Base-by-base conservation (phyloP, 768 basidiomycete genomes). In the Leucocoprinus birnbaumii region DNA sequence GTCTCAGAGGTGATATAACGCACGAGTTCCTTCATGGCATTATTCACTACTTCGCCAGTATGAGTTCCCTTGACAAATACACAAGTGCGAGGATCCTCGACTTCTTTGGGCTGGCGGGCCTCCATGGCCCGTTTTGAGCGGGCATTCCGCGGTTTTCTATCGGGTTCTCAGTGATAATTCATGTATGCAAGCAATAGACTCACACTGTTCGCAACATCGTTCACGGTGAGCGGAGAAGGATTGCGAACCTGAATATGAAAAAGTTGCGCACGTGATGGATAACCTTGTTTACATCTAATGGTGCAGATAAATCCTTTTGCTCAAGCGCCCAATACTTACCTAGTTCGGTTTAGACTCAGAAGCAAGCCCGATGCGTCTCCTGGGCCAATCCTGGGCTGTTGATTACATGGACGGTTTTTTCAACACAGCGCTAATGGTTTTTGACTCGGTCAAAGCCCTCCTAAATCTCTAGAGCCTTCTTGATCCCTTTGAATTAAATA, bases 11-110 rank as follows among this genome's bases (percentile, higher is more conserved):
- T 31, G 31, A 5, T 31, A 35, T 18, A 34, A 74, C 89, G 59
- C 56, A 96, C 94, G 57, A 99, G 68, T 65, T 98, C 96, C 63
- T 86, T 86, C 87, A 98, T 92, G 11, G 83, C 94, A 45, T 71
- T 71, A 61, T 86, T 85, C 18, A 97, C 79, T 21, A 83, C 79
- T 63, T 94, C 89, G 16, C 93, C 92, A 0, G 90, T 83, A 65
- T 91, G 86, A 16, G 87, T 90, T 9, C 95, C 94, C 59, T 87
- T 83, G 22, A 97, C 93, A 68, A 99, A 96, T 55, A 99, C 80
- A 10, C 87, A 87, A 19, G 86, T 93, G 61, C 94, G 85, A 34
- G 84, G 78, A 65, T 91, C 93, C 71, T 95, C 94, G 53, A 96
- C 78, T 62, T 94, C 86, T 66, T 96, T 95, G 0, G 97, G 84